These are phyloP conservation scores for Echites panduratus DNA, from an alignment of 257 asterid genomes.

Conservation along the genomic window DNA sequence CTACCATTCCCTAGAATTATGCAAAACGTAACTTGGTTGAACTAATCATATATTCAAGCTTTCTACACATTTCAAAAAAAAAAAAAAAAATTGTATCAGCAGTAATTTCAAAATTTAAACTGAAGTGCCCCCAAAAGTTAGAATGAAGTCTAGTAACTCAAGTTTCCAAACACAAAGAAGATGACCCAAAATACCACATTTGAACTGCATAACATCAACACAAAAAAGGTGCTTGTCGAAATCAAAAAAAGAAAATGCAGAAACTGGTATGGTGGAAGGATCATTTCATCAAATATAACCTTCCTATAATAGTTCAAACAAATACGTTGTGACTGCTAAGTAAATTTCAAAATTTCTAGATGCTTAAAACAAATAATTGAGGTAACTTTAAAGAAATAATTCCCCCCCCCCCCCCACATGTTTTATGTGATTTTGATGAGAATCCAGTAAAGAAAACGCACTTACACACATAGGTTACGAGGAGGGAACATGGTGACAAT, in stretches of 20 bases:
- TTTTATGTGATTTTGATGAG: no score
- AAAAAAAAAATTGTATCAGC: not conserved
- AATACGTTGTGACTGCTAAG: no score
- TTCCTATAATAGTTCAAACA: no score
- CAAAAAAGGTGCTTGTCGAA: not conserved
- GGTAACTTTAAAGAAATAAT: no score
- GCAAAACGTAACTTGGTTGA: not conserved
- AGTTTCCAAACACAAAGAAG: not conserved
- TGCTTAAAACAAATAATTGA: no score
- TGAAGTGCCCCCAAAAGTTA: not conserved
- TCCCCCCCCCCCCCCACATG: no score
- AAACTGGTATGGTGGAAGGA: not conserved
- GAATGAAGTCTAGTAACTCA: not conserved
- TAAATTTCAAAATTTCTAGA: no score
- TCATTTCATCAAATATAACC: no score
- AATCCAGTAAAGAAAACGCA: no score
- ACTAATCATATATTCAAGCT: no score
- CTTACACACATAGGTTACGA: no score
- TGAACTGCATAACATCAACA: not conserved
- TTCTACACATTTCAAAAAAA: not conserved
- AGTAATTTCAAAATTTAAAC: not conserved
- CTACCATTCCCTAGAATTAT: not conserved
- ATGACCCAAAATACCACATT: not conserved
- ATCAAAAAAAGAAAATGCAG: not conserved
- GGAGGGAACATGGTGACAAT: no score